Percentiles rank a stretch among this genome's conserved stretches.
Conservation (phyloP, 73 alveolate genomes). For the Diophrys appendiculata region DNA sequence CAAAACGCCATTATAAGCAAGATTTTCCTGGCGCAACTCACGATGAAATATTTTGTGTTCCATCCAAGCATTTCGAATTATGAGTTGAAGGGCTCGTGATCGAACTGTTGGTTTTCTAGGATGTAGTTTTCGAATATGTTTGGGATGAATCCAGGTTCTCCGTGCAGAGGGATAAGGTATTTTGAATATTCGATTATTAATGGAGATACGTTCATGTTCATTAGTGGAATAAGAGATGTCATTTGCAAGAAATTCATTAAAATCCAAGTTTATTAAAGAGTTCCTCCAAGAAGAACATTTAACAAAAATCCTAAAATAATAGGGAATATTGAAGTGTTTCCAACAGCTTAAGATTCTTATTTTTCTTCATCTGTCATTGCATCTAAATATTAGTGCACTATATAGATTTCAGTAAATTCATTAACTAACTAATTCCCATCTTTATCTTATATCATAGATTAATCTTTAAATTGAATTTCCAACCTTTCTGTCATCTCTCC, state of each 20-base stretch:
- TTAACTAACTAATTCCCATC: no score
- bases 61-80: slow-evolving; percentile 8
- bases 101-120: not conserved
- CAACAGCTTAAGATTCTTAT: no score
- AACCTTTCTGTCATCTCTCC: no score
- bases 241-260: slow-evolving; percentile 8
- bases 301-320: no score
- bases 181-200: slow-evolving; percentile 8
- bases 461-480: no score
- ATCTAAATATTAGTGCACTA: no score
- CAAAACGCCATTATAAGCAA: no score
- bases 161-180: slow-evolving; percentile 6
- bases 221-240: slow-evolving; percentile 14
- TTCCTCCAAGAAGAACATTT: slow-evolving; percentile 21
- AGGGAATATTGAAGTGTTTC: no score
- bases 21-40: slow-evolving; percentile 11
- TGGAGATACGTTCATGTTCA: slow-evolving; percentile 12
- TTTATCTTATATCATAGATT: no score
- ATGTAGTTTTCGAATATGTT: slow-evolving; percentile 1
- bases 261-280: slow-evolving; percentile 18
- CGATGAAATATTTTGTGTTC: slow-evolving; percentile 1
- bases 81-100: slow-evolving; percentile 3
- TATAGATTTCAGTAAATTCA: no score
- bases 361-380: no score
- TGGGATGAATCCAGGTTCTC: slow-evolving; percentile 15